A percentile compares a stretch with the other conserved stretches of the same genome.
These are phyloP conservation scores for Seiridium unicorne DNA, from an alignment of 2,329 filamentous ascomycete species.

Conservation along the genomic window DNA sequence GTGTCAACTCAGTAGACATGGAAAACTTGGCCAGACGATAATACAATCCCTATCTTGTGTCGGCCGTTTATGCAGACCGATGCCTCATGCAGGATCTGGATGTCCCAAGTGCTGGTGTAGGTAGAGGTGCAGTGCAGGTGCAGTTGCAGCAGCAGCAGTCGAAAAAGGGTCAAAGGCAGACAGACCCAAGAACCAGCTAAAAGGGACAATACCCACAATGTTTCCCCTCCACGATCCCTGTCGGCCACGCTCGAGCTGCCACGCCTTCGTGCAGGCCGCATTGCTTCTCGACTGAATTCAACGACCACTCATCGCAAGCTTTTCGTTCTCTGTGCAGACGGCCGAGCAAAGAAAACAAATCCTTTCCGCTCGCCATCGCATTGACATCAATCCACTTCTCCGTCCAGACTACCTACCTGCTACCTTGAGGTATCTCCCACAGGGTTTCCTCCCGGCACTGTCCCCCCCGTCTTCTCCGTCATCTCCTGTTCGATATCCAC, in stretches of 20 bases:
- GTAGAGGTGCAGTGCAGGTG: too few relatives aligned
- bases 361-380: not conserved
- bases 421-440: not conserved
- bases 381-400: not conserved
- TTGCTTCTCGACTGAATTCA: conserved; percentile 6
- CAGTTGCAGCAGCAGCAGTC: too few relatives aligned
- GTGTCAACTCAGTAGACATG: too few relatives aligned
- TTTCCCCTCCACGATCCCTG: conserved; percentile 11
- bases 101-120: too few relatives aligned
- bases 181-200: not conserved
- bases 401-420: not conserved
- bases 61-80: too few relatives aligned
- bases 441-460: not conserved
- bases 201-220: conserved; percentile 3
- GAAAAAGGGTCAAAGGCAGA: not conserved
- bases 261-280: conserved; percentile 45
- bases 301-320: conserved; percentile 8
- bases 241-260: conserved; percentile 23
- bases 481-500: not conserved
- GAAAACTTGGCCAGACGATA: too few relatives aligned
- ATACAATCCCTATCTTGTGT: too few relatives aligned
- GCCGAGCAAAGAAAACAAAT: not conserved
- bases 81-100: too few relatives aligned
- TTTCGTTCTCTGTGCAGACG: conserved; percentile 1
- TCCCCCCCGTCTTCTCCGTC: not conserved